Evolutionary conservation across 108 stramenopile species (phyloP), one percentile per base, ranked within the genome.

Genomic region (Aurantiochytrium sp.): DNA sequence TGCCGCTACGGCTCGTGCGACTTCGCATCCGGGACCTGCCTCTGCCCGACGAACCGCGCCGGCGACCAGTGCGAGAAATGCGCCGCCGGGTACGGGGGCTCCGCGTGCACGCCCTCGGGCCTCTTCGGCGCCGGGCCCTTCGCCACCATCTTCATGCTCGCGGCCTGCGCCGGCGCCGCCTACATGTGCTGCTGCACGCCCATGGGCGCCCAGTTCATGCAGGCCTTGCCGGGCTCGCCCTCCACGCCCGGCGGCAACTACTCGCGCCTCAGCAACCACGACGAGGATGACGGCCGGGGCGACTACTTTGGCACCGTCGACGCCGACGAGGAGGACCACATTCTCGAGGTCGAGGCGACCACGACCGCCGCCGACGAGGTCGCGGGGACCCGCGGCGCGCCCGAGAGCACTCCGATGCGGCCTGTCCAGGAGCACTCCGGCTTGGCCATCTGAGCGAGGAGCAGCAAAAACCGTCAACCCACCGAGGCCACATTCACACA

Each of bases 141-240:
- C 8, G 73, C 73, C 10, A 48, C 39, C 42, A 6, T 81, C 12
- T 81, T 41, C 45, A 81, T 81, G 73, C 45, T 81, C 30, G 59
- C 59, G 8, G 59, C 59, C 8, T 65, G 59, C 24, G 59, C 34
- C 19, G 59, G 59, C 10, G 59, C 59, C 59, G 34, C 59, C 8
- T 65, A 65, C 34, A 30, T 65, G 59, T 65, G 73, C 4, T 81
- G 73, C 45, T 81, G 73, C 73, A 81, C 73, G 19, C 73, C 73
- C n/a, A n/a, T 81, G 21, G 73, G 73, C n/a, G 73, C 73, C 10
- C 73, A 48, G 42, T 24, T 81, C n/a, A 24, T 81, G 45, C 6
- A 15, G 10, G 30, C 39, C 27, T 22, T 81, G 73, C 73, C 73
- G 1, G 73, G 73, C 6, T 12, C 42, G 30, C n/a, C 73, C 24